Evolutionary conservation across 2,329 filamentous ascomycete species (phyloP).

Genomic region (Trichothecium sympodiale): DNA sequence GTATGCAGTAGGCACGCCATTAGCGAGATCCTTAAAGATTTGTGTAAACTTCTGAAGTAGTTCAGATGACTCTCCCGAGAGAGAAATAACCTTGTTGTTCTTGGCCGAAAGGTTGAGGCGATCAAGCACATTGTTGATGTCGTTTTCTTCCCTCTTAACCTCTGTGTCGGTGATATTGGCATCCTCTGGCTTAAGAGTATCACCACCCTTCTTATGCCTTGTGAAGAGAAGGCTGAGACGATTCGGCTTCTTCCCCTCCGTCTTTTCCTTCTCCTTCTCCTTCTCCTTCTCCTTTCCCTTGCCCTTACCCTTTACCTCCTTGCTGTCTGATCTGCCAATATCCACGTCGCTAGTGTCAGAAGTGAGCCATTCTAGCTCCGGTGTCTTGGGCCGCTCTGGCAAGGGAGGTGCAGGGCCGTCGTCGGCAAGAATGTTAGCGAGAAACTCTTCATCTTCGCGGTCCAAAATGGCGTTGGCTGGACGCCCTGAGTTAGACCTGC

Average conservation of each 20-base stretch:
- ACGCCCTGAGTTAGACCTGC: slow-evolving; percentile 16
- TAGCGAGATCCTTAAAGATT: slow-evolving; percentile 83
- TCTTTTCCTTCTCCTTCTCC: slow-evolving; percentile 20
- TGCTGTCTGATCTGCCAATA: slow-evolving; percentile 7
- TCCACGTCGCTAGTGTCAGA: slow-evolving; percentile 16
- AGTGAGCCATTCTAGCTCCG: slow-evolving; percentile 36
- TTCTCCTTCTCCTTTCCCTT: slow-evolving; percentile 12
- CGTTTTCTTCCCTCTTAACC: slow-evolving; percentile 43
- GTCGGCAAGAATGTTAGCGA: slow-evolving; percentile 38
- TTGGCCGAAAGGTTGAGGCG: slow-evolving; percentile 72
- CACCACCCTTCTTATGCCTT: slow-evolving; percentile 28
- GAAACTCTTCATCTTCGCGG: slow-evolving; percentile 46
- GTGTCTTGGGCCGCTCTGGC: slow-evolving; percentile 40
- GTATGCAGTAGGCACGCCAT: slow-evolving; percentile 88
- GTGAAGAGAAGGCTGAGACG: slow-evolving; percentile 24
- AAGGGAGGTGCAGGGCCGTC: slow-evolving; percentile 39
- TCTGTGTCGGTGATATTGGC: slow-evolving; percentile 19
- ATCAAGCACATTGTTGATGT: slow-evolving; percentile 71
- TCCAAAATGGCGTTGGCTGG: slow-evolving; percentile 36
- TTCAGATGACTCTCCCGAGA: slow-evolving; percentile 75
- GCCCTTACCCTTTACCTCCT: neutral
- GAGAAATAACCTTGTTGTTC: slow-evolving; percentile 76
- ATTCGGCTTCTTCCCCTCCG: slow-evolving; percentile 18
- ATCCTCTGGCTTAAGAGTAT: slow-evolving; percentile 21
- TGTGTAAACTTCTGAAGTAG: slow-evolving; percentile 76